Base-by-base conservation (phyloP, 163 green algal genomes). In the Trebouxiophyceae sp. region DNA sequence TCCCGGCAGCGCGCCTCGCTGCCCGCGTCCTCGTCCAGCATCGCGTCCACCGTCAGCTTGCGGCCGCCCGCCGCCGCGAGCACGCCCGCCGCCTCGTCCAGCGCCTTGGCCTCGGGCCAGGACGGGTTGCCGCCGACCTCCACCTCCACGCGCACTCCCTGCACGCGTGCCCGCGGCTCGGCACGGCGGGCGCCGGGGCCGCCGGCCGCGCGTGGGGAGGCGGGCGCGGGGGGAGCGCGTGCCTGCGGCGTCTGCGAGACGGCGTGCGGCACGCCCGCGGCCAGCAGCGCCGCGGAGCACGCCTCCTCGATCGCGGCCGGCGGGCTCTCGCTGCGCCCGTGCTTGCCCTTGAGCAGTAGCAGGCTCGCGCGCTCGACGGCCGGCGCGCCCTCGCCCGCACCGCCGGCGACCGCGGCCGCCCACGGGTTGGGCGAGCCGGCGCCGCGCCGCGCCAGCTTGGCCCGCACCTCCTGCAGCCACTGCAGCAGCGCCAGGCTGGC, bases 391-490 rank as follows among this genome's bases (percentile, higher is more conserved):
- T 8, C 19, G 23, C 26, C 24, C 20, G 60, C 22, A 54, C 16
- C 22, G 28, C n/a, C 19, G 28, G 16, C 4, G 54, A 45, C 1
- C 57, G 62, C 55, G 76, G 59, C 2, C 66, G 64, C 54, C 76
- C 68, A 12, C 12, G 39, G 39, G 39, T 12, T 50, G 39, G 12
- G 39, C 12, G 39, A n/a, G 39, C 39, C 39, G 39, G 39, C 12
- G 39, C 12, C 19, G 39, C 39, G 39, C n/a, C n/a, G n/a, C n/a
- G n/a, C n/a, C n/a, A n/a, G n/a, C n/a, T n/a, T n/a, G 39, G 39
- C 19, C 54, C 77, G 71, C 30, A 91, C 63, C 63, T 93, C 87
- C 32, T 68, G 69, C 54, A 93, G 73, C 87, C 87, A 93, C 62
- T 85, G 76, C 68, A 92, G 74, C 62, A 90, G 57, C 26, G 77